Evolutionary conservation across 192 early-diverging fungal genomes (phyloP), one percentile per base, ranked within the genome.

Genomic region (Chytriomyces sp.): DNA sequence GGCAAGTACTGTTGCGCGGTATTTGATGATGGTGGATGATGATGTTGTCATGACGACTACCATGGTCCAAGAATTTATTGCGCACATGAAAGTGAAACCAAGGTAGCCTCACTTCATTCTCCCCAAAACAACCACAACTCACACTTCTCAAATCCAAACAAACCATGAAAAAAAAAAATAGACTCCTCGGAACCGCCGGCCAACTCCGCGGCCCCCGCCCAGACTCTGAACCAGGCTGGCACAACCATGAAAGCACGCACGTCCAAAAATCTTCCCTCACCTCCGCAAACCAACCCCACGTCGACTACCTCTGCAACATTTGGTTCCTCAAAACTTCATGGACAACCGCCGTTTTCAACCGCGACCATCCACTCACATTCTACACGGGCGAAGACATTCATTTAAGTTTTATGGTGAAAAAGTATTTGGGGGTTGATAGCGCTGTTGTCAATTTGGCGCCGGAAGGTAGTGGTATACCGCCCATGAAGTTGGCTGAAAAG

Each of bases 341-440:
- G 71, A 24, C 28, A 18, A 73, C 60, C 26, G 7, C 59, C 24
- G 6, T 47, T 26, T 62, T 73, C 28, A 44, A n/a, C 18, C 71
- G 71, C 13, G 71, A 73, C 44, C 57, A 63, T 45, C 71, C 64
- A 47, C 45, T 60, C 18, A 75, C 73, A 6, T 75, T 46, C 50
- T 50, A 75, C 35, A 75, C 73, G 3, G 73, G 73, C 23, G 73
- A 75, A 75, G 73, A 75, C 48, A 75, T 75, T 28, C 73, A 75
- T 43, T 47, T 65, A 3, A 45, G 28, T 8, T 50, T 11, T 26
- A 24, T 66, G n/a, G 9, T 75, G 6, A 26, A 48, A 66, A 75
- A 75, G 63, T 75, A 75, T 44, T 64, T 75, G 6, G 61, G 61
- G 3, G 44, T 73, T 26, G 13, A 16, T 9, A 73, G 60, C 20